A percentile compares a stretch with the other conserved stretches of the same genome.
Evolutionary conservation across 352 stramenopile genomes (phyloP).

Genomic region (Globisporangium okanoganense): DNA sequence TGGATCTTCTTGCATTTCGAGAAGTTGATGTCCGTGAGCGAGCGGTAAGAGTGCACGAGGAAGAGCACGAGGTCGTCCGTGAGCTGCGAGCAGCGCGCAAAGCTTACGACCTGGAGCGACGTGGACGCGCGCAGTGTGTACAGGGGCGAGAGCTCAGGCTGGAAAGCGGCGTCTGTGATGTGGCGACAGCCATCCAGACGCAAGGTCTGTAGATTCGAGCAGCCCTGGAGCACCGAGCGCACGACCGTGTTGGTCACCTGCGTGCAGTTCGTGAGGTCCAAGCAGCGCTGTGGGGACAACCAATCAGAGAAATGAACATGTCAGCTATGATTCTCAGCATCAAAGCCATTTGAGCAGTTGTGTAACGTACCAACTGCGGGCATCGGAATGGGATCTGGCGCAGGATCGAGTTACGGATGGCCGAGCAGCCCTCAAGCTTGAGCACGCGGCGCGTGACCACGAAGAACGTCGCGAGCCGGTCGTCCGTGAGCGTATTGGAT

Average conservation of each 20-base stretch:
- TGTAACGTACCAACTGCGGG: constrained; percentile 62
- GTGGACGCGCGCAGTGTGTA: constrained; percentile 67
- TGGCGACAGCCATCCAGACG: constrained; percentile 83
- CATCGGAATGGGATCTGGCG: constrained; percentile 84
- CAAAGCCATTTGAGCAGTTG: neutral
- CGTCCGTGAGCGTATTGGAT: constrained; percentile 74
- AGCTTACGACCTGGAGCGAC: constrained; percentile 72
- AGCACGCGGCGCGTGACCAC: constrained; percentile 71
- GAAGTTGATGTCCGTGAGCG: constrained; percentile 76
- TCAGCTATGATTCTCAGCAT: neutral
- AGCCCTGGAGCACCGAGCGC: constrained; percentile 74
- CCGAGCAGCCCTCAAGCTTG: constrained; percentile 60
- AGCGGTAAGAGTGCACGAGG: constrained; percentile 72
- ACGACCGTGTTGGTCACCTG: constrained; percentile 88
- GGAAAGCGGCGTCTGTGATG: constrained; percentile 86
- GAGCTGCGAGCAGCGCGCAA: constrained; percentile 81
- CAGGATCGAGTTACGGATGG: constrained; percentile 84
- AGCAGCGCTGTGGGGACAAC: constrained; percentile 42
- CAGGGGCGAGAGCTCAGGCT: constrained; percentile 73
- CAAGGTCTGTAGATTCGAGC: constrained; percentile 67
- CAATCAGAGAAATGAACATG: neutral
- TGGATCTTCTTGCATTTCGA: constrained; percentile 83
- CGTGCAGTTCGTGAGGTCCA: constrained; percentile 82
- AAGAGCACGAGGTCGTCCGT: constrained; percentile 74
- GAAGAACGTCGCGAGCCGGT: constrained; percentile 81